Base-by-base conservation (phyloP, 441 rosid genomes). In the Caryocar brasiliense region DNA sequence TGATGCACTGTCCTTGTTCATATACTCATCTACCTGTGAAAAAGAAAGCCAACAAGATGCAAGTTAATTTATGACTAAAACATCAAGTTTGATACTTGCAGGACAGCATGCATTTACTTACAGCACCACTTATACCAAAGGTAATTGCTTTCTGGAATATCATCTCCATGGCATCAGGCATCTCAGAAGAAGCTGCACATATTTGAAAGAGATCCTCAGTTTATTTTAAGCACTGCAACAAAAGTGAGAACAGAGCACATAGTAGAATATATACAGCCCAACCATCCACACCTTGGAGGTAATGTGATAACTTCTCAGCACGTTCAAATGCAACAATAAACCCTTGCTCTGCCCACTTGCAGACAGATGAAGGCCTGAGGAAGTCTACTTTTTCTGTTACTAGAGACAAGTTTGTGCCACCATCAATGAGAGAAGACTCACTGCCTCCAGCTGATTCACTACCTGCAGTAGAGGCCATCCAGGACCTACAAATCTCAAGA, bases 91-190 rank as follows among this genome's bases (percentile, higher is more conserved):
- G 6, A 33, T 10, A 17, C 23, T 23, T 34, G 7, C 5, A 33
- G 27, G 30, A 29, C 27, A 7, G 7, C 24, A 38, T 34, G 48
- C 28, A 33, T 63, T 24, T 36, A 67, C 87, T 78, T 59, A 83
- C 93, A 42, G 77, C 90, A 14, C 90, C 95, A 30, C 62, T 71
- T 54, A 20, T 83, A 65, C 93, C 96, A 1, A 70, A 41, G 20
- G 75, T 49, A 37, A 83, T 72, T 17, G 85, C 87, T 34, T 59
- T 64, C 28, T 75, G 82, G 56, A 78, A 81, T 62, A 81, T 70
- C 41, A 70, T 67, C 52, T 83, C 87, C 87, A 83, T 83, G 41
- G 90, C 87, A 58, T 86, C 86, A 29, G 93, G 93, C 87, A 86
- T 81, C 65, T 80, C 73, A 30, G 78, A 69, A 47, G 74, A 51